These are phyloP conservation scores for Sclerotinia sclerotiorum DNA, from an alignment of 2,329 filamentous ascomycete genomes.

Conservation along the genomic window DNA sequence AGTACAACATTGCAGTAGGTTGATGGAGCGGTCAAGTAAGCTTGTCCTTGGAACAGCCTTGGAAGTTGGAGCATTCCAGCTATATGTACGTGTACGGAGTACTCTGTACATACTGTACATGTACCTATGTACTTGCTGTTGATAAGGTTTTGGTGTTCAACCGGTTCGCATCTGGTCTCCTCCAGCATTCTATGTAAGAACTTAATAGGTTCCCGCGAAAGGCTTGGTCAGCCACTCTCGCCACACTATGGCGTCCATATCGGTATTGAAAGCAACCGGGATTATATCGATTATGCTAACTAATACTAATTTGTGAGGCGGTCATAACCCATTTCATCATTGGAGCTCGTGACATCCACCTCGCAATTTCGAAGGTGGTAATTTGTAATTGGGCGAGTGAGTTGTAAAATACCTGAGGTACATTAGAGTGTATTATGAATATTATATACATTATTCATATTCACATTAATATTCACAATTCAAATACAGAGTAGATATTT, in stretches of 20 bases:
- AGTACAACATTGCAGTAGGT: neutral
- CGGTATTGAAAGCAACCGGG: neutral
- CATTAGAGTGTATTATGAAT: no score
- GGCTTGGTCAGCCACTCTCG: neutral
- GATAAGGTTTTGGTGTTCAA: neutral
- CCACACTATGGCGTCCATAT: neutral
- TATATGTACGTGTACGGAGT: no score
- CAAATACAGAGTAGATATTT: neutral
- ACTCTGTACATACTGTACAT: no score
- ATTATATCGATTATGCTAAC: neutral
- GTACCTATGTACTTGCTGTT: no score
- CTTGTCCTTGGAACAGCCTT: neutral
- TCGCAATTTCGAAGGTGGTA: neutral
- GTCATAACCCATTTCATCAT: neutral
- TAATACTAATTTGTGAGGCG: neutral
- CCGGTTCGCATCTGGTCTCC: neutral
- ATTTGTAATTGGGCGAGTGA: no score
- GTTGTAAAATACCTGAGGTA: no score
- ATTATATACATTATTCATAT: no score
- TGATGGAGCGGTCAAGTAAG: neutral
- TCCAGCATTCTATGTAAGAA: neutral
- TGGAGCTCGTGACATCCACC: conserved; percentile 4
- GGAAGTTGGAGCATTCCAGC: neutral
- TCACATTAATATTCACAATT: neutral
- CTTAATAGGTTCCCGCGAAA: neutral